phyloP scores from a whole-genome alignment of 805 yeast genomes.

The Debaryomyces maramus region DNA sequence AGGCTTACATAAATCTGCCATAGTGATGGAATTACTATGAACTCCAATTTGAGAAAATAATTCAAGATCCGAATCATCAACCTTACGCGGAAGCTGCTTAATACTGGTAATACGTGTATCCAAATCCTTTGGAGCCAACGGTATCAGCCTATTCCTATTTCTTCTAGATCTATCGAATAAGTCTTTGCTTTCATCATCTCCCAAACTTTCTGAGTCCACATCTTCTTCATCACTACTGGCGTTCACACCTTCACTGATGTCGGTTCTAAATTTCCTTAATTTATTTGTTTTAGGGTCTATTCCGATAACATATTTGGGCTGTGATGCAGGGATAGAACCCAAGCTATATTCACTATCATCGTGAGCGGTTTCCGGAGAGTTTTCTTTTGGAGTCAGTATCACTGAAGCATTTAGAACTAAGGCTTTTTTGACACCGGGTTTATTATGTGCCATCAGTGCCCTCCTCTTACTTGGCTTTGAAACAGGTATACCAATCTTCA shows the following conservation, averaged over 20 bases:
- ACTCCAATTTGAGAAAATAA: slow-evolving; percentile 46
- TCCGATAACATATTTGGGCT: slow-evolving; percentile 29
- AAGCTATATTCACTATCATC: neutral
- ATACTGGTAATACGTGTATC: slow-evolving; percentile 30
- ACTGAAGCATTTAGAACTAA: slow-evolving; percentile 6
- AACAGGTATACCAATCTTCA: slow-evolving; percentile 39
- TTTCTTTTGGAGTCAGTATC: slow-evolving; percentile 5
- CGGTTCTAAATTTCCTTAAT: slow-evolving; percentile 28
- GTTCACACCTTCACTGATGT: slow-evolving; percentile 1
- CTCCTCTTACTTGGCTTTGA: slow-evolving; percentile 31
- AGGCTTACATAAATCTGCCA: slow-evolving; percentile 73
- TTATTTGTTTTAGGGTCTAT: slow-evolving; percentile 29
- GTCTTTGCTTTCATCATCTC: slow-evolving; percentile 10
- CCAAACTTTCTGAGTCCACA: slow-evolving; percentile 9
- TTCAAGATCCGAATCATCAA: slow-evolving; percentile 35
- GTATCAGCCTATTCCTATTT: slow-evolving; percentile 14
- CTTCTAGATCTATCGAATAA: neutral
- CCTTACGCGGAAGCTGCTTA: slow-evolving; percentile 37
- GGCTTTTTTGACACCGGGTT: slow-evolving; percentile 11
- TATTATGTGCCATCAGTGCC: slow-evolving; percentile 21
- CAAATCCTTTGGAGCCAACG: slow-evolving; percentile 41
- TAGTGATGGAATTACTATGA: slow-evolving; percentile 55
- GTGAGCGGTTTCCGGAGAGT: neutral
- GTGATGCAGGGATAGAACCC: slow-evolving; percentile 1
- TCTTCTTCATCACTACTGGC: slow-evolving; percentile 8